Evolutionary conservation across 768 basidiomycete genomes (phyloP).

Genomic region (Auricularia sp.): DNA sequence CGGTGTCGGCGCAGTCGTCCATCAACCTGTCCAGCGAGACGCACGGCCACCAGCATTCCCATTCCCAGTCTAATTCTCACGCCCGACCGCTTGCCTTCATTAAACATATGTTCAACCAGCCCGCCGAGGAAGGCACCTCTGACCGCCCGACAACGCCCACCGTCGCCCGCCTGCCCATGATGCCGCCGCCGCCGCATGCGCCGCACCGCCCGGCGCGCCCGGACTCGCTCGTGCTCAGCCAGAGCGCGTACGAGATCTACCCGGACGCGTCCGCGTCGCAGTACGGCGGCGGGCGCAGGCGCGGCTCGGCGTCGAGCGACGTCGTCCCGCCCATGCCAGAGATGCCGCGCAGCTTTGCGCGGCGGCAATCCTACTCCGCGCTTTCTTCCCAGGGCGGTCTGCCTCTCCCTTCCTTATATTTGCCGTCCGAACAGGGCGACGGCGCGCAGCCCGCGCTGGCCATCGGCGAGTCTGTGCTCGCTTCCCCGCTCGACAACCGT

Average conservation of each 20-base stretch:
- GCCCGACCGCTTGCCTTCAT: background rate
- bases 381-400: background rate
- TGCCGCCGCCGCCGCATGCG: background rate
- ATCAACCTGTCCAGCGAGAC: background rate
- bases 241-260: conserved; percentile 2
- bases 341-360: background rate
- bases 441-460: background rate
- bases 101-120: background rate
- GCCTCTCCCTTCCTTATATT: background rate
- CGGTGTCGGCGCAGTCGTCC: background rate
- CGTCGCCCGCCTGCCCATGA: background rate
- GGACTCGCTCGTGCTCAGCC: conserved; percentile 1
- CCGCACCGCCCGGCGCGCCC: background rate
- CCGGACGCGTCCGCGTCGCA: conserved; percentile 1
- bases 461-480: conserved; percentile 1
- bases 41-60: background rate
- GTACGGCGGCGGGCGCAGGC: background rate
- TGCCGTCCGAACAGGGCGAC: background rate
- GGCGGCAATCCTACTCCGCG: background rate
- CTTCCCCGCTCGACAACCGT: background rate
- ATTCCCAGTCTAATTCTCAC: background rate
- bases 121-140: background rate
- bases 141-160: background rate
- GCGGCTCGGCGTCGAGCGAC: background rate
- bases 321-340: conserved; percentile 1